These are phyloP conservation scores for Exophiala sp. DNA, from an alignment of 2,329 filamentous ascomycete genomes.

Conservation along the genomic window DNA sequence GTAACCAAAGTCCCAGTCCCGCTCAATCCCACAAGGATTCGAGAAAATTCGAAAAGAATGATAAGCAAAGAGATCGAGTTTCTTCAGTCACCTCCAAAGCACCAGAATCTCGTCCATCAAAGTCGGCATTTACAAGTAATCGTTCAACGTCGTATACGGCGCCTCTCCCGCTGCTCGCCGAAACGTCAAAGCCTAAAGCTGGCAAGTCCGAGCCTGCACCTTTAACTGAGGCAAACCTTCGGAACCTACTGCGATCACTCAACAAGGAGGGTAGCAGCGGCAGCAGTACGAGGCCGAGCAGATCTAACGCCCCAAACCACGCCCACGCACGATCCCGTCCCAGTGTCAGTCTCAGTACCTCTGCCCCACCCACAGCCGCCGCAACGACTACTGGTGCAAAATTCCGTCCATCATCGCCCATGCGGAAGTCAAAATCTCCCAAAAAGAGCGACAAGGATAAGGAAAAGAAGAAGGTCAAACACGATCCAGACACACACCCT, in stretches of 20 bases:
- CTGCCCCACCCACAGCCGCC: slow-evolving; percentile 1
- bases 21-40: slow-evolving; percentile 1
- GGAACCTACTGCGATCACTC: slow-evolving; percentile 20
- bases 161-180: slow-evolving; percentile 22
- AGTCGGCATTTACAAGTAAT: slow-evolving; percentile 14
- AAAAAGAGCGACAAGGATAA: slow-evolving; percentile 25
- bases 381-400: slow-evolving; percentile 10
- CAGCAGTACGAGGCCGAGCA: not conserved
- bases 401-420: slow-evolving; percentile 15
- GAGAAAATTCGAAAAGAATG: slow-evolving; percentile 8
- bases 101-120: not conserved
- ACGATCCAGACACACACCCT: slow-evolving; percentile 66
- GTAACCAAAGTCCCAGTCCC: not conserved
- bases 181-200: slow-evolving; percentile 16
- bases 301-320: not conserved
- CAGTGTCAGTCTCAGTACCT: slow-evolving; percentile 1
- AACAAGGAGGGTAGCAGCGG: slow-evolving; percentile 2
- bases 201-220: slow-evolving; percentile 6
- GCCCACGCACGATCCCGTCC: not conserved
- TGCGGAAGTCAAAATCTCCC: slow-evolving; percentile 27
- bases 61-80: slow-evolving; percentile 9
- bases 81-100: not conserved
- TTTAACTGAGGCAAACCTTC: slow-evolving; percentile 27
- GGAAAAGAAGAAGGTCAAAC: slow-evolving; percentile 28
- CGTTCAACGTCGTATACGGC: slow-evolving; percentile 24